Evolutionary conservation across 1,139 yeast genomes (phyloP), one percentile per base, ranked within the genome.

Genomic region (Kazachstania sp.): DNA sequence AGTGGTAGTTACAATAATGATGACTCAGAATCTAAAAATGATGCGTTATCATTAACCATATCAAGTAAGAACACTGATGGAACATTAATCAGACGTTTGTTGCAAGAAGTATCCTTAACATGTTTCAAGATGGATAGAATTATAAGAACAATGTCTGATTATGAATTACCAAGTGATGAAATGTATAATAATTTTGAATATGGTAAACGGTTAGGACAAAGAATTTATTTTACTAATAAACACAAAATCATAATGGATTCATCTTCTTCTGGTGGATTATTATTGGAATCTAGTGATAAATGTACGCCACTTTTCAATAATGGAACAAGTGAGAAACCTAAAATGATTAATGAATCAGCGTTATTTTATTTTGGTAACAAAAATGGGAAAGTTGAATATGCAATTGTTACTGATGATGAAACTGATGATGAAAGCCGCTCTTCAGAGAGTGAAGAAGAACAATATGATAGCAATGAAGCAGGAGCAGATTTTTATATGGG

Each of bases 91-190:
- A 20, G 48, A 29, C 53, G 53, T 18, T 41, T 61, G 19, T 55
- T 57, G 36, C 57, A 54, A 37, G 67, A 63, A 44, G 51, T 59
- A 1, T 49, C 48, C 15, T 45, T 61, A 2, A 39, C 63, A 12
- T 52, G 52, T 18, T 51, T 59, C 34, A 61, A 57, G 45, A 49
- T 55, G 7, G 54, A 56, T 28, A 53, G 56, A 34, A 49, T 63
- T 19, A 49, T 55, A 11, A 54, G 54, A 12, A 46, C 53, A 8
- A 47, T 63, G 29, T 51, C 59, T 19, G 60, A 56, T 45, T 60
- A 56, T 46, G 67, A 63, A 45, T 53, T 51, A 41, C 61, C 64
- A 2, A 49, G 54, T n/a, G 58, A 53, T 28, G 48, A 47, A 23
- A 45, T 54, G 5, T 45, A 53, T 8, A 51, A 31, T 9, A 36